Percentiles rank a stretch among this genome's conserved stretches.
Conservation (phyloP, 2,329 filamentous ascomycete species). For the Penicillium janthinellum region DNA sequence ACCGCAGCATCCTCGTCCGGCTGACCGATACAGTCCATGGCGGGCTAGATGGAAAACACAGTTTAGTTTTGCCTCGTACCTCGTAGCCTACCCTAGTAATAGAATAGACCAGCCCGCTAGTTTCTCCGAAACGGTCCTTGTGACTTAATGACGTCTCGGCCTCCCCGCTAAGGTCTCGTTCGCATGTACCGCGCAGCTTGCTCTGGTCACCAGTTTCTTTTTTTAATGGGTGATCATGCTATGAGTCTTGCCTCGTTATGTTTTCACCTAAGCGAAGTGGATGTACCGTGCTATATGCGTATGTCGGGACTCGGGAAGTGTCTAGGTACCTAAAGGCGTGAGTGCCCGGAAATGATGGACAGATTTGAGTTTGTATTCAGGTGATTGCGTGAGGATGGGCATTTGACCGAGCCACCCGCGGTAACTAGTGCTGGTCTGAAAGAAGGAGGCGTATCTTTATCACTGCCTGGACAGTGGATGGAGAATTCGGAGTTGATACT, state of each 20-base stretch:
- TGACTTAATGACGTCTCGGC: neutral
- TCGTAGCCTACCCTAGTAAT: too few relatives aligned
- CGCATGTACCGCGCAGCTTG: neutral
- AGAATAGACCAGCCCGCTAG: neutral
- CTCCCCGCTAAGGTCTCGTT: neutral
- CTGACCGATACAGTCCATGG: neutral
- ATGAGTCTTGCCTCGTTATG: neutral
- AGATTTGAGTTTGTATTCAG: neutral
- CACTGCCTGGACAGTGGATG: neutral
- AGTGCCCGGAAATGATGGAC: neutral
- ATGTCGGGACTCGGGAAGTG: too few relatives aligned
- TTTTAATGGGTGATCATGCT: neutral
- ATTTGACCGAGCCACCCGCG: neutral
- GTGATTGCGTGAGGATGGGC: neutral
- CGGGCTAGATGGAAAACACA: neutral
- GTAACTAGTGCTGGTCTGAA: neutral
- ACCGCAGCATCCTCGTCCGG: conserved; percentile 1
- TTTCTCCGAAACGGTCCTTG: neutral
- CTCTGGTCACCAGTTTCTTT: neutral
- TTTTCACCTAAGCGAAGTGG: too few relatives aligned
- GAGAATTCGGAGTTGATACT: neutral
- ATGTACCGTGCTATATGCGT: too few relatives aligned
- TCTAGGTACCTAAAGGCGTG: too few relatives aligned
- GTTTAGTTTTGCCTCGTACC: too few relatives aligned
- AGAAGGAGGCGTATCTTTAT: neutral